These are phyloP conservation scores for Citrus glauca DNA, from an alignment of 345 rosid species.

Conservation along the genomic window DNA sequence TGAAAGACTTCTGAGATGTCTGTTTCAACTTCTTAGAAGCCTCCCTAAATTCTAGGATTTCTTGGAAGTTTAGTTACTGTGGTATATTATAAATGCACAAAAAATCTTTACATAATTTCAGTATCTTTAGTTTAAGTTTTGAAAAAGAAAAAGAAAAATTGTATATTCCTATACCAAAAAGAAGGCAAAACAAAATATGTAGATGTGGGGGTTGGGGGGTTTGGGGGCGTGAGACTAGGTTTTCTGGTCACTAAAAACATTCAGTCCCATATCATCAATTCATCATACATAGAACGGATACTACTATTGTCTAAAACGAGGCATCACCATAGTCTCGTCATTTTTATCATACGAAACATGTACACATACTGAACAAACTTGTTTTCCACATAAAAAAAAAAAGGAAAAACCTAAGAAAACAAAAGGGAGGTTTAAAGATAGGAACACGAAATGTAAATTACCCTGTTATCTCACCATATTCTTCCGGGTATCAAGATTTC, in stretches of 20 bases:
- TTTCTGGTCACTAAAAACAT: background rate
- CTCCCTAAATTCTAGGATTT: background rate
- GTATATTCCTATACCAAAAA: background rate
- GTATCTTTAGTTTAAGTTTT: background rate
- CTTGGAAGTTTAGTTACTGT: background rate
- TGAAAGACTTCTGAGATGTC: too few species aligned
- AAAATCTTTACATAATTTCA: background rate
- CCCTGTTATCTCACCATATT: conserved; percentile 48
- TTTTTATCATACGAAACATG: background rate
- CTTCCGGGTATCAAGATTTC: conserved; percentile 31
- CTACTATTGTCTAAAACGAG: background rate
- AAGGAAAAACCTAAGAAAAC: background rate
- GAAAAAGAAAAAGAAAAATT: background rate
- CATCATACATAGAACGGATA: background rate
- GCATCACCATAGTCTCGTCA: background rate
- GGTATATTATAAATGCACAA: background rate
- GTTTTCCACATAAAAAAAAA: background rate
- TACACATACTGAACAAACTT: background rate
- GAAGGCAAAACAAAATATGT: background rate
- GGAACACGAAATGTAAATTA: conserved; percentile 32
- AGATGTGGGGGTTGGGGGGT: background rate
- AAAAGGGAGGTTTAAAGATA: background rate
- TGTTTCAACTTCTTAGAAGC: background rate
- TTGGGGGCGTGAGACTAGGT: background rate
- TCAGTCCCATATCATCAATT: background rate